These are phyloP conservation scores for Termitomyces eurrhizus DNA, from an alignment of 768 basidiomycete genomes.

Conservation along the genomic window DNA sequence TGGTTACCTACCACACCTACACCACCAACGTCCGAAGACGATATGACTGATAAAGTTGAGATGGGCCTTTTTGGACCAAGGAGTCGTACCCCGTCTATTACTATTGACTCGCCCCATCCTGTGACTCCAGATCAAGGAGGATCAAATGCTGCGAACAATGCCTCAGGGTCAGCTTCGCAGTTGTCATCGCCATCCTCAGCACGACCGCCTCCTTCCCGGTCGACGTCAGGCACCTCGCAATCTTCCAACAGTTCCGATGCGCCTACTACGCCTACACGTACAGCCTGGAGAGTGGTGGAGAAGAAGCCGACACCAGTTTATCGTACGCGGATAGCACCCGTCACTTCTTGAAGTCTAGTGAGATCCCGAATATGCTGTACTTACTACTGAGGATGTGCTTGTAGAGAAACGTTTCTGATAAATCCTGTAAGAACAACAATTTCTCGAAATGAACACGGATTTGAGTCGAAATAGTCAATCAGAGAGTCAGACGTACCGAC, in stretches of 20 bases:
- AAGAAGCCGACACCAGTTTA: conserved; percentile 3
- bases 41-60: background rate
- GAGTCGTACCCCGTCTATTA: conserved; percentile 8
- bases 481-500: background rate
- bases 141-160: background rate
- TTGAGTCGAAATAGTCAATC: background rate
- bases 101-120: background rate
- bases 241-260: background rate
- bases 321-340: background rate
- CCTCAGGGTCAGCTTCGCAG: background rate
- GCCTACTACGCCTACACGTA: conserved; percentile 9
- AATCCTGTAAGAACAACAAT: background rate
- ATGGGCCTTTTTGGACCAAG: conserved; percentile 12
- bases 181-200: background rate
- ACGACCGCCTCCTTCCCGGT: background rate
- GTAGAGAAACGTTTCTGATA: background rate
- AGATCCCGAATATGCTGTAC: background rate
- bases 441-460: background rate
- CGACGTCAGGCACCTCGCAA: conserved; percentile 3
- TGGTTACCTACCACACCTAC: conserved; percentile 5
- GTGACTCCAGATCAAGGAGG: background rate
- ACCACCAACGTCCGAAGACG: background rate
- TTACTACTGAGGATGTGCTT: background rate
- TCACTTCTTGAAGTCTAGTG: background rate
- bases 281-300: conserved; percentile 12